phyloP scores from a whole-genome alignment of 176 grass and related monocot species.

The Melocanna baccifera region DNA sequence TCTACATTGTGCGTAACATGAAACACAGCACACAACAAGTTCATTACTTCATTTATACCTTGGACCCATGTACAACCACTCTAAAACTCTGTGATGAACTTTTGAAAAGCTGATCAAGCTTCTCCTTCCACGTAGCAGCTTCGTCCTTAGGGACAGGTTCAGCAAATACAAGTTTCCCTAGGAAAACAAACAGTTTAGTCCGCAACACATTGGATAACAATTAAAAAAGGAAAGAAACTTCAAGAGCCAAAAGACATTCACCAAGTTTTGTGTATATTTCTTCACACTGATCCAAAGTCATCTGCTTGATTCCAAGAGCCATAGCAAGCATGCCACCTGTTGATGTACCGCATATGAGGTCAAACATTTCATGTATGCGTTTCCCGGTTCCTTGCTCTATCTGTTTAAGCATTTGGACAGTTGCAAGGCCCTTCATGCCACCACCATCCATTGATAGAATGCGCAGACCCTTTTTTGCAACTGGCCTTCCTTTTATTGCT shows the following conservation, averaged over 20 bases:
- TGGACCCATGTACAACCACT: constrained; percentile 98
- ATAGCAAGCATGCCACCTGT: constrained; percentile 98
- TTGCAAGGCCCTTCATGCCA: constrained; percentile 98
- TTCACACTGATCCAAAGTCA: constrained; percentile 93
- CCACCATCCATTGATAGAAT: constrained; percentile 99
- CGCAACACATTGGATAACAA: constrained; percentile 14
- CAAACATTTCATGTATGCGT: constrained; percentile 97
- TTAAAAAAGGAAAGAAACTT: not conserved
- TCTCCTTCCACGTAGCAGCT: constrained; percentile 91
- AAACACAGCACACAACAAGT: constrained; percentile 5
- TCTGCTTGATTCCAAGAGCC: constrained; percentile 93
- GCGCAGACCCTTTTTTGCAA: constrained; percentile 84
- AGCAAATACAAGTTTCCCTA: constrained; percentile 96
- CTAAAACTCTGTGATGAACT: constrained; percentile 97
- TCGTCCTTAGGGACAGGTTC: constrained; percentile 94
- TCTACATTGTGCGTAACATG: constrained; percentile 16
- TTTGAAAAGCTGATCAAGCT: constrained; percentile 94
- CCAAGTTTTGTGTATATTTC: constrained; percentile 99
- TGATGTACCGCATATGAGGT: constrained; percentile 97
- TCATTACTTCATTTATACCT: constrained; percentile 52
- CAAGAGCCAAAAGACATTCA: constrained; percentile 44
- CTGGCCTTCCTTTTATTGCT: constrained; percentile 75
- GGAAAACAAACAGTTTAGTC: constrained; percentile 43
- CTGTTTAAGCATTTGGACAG: constrained; percentile 97
- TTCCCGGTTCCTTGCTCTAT: constrained; percentile 96